Conservation (phyloP, 352 stramenopile species). For the Pythium vanterpoolii region DNA sequence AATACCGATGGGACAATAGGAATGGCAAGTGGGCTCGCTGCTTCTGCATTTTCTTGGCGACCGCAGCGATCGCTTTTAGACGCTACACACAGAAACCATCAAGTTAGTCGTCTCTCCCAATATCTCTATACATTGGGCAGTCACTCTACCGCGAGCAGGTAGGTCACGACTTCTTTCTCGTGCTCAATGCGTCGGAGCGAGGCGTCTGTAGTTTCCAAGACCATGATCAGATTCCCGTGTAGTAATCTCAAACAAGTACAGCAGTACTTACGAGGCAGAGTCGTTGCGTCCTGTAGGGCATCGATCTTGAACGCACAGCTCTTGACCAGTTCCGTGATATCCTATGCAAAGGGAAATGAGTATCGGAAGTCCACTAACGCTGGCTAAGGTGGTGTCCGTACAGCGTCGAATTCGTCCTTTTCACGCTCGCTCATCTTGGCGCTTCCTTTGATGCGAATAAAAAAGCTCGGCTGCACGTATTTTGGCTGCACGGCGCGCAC, state of each 20-base stretch:
- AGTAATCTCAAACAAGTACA: background rate
- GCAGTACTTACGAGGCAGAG: constrained; percentile 17
- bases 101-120: no score
- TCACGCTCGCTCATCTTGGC: constrained; percentile 62
- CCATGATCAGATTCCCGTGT: background rate
- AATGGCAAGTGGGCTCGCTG: constrained; percentile 63
- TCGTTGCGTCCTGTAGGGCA: constrained; percentile 37
- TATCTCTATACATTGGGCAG: background rate
- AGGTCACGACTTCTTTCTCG: constrained; percentile 68
- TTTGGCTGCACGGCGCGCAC: constrained; percentile 41
- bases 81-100: constrained; percentile 30
- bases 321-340: constrained; percentile 72
- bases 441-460: constrained; percentile 53
- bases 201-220: constrained; percentile 6
- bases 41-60: constrained; percentile 75
- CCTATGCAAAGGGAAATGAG: constrained; percentile 24
- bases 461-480: constrained; percentile 57
- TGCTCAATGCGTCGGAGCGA: constrained; percentile 34
- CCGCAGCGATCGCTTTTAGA: constrained; percentile 57
- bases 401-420: constrained; percentile 75
- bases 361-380: background rate
- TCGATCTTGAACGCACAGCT: constrained; percentile 64
- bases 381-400: constrained; percentile 16
- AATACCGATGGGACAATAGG: constrained; percentile 53
- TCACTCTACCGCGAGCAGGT: constrained; percentile 53